These are phyloP conservation scores for Malassezia japonica DNA, from an alignment of 1,284 basidiomycete genomes.

Conservation along the genomic window DNA sequence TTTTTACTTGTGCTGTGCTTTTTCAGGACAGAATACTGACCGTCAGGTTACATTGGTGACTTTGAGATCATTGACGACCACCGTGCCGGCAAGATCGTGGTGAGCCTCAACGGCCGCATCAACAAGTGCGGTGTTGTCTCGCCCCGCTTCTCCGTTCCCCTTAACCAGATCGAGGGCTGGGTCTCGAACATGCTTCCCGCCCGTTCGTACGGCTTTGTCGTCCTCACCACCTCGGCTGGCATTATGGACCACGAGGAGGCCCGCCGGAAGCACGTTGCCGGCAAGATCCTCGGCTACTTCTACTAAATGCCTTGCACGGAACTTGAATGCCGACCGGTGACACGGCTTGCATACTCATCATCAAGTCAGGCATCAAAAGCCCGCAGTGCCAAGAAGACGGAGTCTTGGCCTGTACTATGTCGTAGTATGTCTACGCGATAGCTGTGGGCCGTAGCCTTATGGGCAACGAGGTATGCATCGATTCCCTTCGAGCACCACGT, in stretches of 20 bases:
- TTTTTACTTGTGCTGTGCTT: background rate
- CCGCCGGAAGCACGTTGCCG: conserved; percentile 92
- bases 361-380: conserved; percentile 12
- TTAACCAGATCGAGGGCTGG: conserved; percentile 84
- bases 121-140: conserved; percentile 98
- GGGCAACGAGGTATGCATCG: conserved; percentile 10
- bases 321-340: background rate
- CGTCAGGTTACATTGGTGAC: conserved; percentile 92
- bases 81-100: conserved; percentile 94
- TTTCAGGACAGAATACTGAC: conserved; percentile 1
- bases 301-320: conserved; percentile 28
- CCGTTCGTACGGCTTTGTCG: conserved; percentile 92
- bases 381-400: conserved; percentile 9
- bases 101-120: conserved; percentile 94
- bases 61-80: conserved; percentile 99
- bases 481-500: background rate
- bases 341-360: background rate
- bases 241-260: conserved; percentile 99
- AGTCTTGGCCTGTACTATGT: conserved; percentile 16
- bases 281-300: conserved; percentile 57
- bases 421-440: conserved; percentile 11
- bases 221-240: conserved; percentile 92
- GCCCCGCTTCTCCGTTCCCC: conserved; percentile 91
- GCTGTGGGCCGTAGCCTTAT: conserved; percentile 13
- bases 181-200: conserved; percentile 49